phyloP scores from a whole-genome alignment of 1,284 basidiomycete genomes.

The Ustilago hordei region DNA sequence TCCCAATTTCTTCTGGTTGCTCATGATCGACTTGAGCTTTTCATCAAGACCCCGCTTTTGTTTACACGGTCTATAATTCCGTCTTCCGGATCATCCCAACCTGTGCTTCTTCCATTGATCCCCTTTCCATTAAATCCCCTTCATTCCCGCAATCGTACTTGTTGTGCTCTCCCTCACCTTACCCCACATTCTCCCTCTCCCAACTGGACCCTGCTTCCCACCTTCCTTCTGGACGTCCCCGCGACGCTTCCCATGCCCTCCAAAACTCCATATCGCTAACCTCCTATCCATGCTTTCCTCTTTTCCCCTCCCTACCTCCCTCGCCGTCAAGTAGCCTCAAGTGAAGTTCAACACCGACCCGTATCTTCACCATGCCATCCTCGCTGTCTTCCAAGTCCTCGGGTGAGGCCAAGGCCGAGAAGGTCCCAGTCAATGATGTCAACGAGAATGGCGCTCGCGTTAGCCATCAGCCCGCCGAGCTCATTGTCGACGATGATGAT shows the following conservation, averaged over 20 bases:
- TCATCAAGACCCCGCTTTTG: conserved; percentile 9
- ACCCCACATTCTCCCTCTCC: conserved; percentile 10
- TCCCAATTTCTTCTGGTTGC: conserved; percentile 1
- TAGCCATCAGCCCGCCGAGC: conserved; percentile 44
- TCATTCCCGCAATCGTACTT: conserved; percentile 8
- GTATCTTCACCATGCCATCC: conserved; percentile 30
- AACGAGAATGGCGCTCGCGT: conserved; percentile 47
- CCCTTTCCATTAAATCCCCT: background rate
- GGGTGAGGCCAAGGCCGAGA: conserved; percentile 35
- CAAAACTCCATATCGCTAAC: conserved; percentile 13
- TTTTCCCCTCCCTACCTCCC: background rate
- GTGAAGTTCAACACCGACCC: background rate
- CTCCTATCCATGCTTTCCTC: background rate
- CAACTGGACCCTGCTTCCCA: conserved; percentile 7
- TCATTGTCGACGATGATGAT: conserved; percentile 61
- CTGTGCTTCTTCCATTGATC: background rate
- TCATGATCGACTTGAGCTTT: background rate
- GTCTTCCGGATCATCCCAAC: background rate
- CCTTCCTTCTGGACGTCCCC: background rate
- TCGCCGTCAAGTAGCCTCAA: conserved; percentile 5
- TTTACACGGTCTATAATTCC: background rate
- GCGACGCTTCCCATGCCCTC: conserved; percentile 21
- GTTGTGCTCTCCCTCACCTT: background rate
- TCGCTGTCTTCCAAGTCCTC: conserved; percentile 50
- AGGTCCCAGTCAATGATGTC: conserved; percentile 24